phyloP scores from a whole-genome alignment of 106 monocot species.

The Posidonia australis region DNA sequence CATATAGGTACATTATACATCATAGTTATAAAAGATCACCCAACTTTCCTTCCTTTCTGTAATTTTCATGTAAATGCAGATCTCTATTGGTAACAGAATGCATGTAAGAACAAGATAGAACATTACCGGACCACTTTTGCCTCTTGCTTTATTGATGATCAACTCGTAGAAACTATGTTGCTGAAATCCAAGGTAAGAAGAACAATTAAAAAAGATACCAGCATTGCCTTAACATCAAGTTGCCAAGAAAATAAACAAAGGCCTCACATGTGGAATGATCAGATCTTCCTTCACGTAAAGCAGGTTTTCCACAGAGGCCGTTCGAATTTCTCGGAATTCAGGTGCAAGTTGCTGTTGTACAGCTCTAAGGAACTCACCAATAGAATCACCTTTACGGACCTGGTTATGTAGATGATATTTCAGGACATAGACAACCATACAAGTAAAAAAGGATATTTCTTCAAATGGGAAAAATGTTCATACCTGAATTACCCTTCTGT shows the following conservation, averaged over 20 bases:
- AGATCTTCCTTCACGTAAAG: conserved; percentile 98
- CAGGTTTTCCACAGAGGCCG: conserved; percentile 91
- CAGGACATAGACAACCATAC: not conserved
- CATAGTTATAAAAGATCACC: too few species aligned
- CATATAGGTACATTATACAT: too few species aligned
- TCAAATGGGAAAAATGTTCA: conserved; percentile 2
- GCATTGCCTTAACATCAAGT: not conserved
- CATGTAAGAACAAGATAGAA: not conserved
- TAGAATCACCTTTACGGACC: conserved; percentile 90
- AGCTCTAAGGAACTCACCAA: conserved; percentile 92
- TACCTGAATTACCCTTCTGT: conserved; percentile 81
- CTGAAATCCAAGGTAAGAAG: conserved; percentile 27
- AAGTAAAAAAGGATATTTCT: not conserved
- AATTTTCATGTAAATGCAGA: too few species aligned
- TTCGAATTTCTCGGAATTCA: conserved; percentile 88
- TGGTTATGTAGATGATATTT: conserved; percentile 8
- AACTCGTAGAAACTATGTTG: conserved; percentile 99
- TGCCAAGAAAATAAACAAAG: not conserved
- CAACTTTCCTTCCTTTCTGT: too few species aligned
- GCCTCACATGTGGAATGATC: conserved; percentile 86
- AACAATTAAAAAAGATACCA: conserved; percentile 2
- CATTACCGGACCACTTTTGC: conserved; percentile 99
- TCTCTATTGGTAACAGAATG: too few species aligned
- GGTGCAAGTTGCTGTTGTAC: conserved; percentile 97
- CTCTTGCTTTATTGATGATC: conserved; percentile 97